Conservation (phyloP, 192 early-diverging fungal genomes). For the Oehlia diaphana region DNA sequence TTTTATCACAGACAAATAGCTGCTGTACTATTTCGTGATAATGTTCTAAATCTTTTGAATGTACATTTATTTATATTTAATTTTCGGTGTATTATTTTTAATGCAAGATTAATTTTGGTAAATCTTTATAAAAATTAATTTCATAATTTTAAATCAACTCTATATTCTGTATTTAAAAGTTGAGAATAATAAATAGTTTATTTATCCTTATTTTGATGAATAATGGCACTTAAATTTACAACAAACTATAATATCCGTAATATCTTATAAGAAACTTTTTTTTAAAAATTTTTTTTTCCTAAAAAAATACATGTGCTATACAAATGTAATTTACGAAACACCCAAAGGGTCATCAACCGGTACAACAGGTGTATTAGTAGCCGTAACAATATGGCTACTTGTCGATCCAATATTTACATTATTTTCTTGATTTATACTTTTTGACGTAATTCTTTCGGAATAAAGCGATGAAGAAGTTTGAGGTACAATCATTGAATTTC, state of each 20-base stretch:
- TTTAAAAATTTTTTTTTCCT: neutral
- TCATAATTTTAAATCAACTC: no score
- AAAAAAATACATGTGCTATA: neutral
- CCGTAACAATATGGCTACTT: neutral
- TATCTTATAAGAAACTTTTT: neutral
- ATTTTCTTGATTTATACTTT: neutral
- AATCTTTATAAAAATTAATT: no score
- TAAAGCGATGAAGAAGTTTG: neutral
- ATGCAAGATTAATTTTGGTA: neutral
- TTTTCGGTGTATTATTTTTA: neutral
- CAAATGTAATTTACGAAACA: constrained; percentile 21
- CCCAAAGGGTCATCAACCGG: constrained; percentile 28
- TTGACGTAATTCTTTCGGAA: neutral
- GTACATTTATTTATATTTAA: neutral
- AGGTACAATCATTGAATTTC: neutral
- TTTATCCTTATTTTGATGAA: no score
- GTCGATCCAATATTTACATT: constrained; percentile 15
- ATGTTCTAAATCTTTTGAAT: neutral
- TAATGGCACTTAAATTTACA: no score
- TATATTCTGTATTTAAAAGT: no score
- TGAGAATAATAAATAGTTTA: no score
- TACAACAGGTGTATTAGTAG: neutral
- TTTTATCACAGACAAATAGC: constrained; percentile 21
- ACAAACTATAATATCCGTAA: neutral
- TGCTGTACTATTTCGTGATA: constrained; percentile 24